phyloP scores from a whole-genome alignment of 148 eudicot species.

The Talinum fruticosum region DNA sequence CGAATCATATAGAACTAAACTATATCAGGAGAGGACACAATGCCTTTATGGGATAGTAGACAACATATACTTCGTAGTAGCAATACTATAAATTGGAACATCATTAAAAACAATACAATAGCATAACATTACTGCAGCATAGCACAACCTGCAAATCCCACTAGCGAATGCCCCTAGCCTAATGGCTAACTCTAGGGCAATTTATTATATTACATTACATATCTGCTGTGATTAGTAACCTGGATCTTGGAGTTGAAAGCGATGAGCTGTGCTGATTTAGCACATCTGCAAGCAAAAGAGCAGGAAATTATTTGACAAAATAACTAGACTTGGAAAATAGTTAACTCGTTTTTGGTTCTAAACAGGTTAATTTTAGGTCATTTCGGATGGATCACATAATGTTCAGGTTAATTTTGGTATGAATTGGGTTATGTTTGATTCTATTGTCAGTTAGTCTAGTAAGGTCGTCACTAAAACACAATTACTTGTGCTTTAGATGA shows the following conservation, averaged over 20 bases:
- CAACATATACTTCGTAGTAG: neutral
- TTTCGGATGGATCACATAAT: no score
- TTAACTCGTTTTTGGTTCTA: no score
- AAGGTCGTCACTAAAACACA: no score
- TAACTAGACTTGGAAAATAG: no score
- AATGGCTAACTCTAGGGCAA: slow-evolving; percentile 13
- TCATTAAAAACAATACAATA: neutral
- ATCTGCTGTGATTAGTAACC: slow-evolving; percentile 4
- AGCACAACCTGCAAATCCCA: neutral
- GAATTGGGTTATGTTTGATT: no score
- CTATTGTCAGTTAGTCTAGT: no score
- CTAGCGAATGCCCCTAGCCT: slow-evolving; percentile 8
- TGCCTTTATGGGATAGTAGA: neutral
- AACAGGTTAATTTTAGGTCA: no score
- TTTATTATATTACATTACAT: slow-evolving; percentile 7
- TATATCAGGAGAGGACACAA: neutral
- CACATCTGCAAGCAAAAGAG: slow-evolving; percentile 1
- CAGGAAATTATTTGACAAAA: no score
- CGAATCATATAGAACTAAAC: neutral
- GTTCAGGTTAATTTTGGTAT: no score
- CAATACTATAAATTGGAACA: neutral
- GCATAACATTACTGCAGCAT: neutral
- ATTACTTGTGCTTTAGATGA: no score
- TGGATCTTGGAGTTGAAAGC: slow-evolving; percentile 1
- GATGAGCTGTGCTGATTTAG: slow-evolving; percentile 5